A percentile compares a stretch with the other conserved stretches of the same genome.
phyloP scores from a whole-genome alignment of 257 asterid genomes.

The Solanum chilense region DNA sequence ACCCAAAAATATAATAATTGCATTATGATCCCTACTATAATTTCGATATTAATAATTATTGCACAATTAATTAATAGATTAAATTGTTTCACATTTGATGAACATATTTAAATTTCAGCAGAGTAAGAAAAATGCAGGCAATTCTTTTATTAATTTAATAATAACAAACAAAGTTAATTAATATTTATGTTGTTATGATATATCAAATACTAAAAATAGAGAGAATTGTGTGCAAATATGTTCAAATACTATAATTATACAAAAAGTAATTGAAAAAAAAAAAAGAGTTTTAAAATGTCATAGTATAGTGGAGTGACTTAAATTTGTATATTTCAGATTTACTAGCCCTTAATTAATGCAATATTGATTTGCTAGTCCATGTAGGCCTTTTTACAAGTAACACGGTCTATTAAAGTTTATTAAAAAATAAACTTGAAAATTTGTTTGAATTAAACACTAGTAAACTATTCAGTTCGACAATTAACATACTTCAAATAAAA shows the following conservation, averaged over 20 bases:
- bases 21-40: neutral
- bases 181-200: neutral
- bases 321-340: neutral
- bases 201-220: neutral
- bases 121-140: neutral
- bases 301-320: neutral
- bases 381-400: neutral
- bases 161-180: neutral
- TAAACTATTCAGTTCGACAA: neutral
- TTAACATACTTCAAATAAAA: neutral
- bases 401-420: neutral
- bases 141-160: neutral
- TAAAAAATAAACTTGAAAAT: neutral
- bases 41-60: neutral
- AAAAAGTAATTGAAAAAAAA: neutral
- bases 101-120: neutral
- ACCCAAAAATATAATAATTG: neutral
- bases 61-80: neutral
- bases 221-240: neutral
- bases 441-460: neutral
- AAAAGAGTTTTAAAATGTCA: neutral
- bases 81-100: neutral
- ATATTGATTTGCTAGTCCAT: neutral
- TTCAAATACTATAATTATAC: neutral
- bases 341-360: neutral